Base-by-base conservation (phyloP, 2,329 filamentous ascomycete genomes). In the Fusarium sp. region DNA sequence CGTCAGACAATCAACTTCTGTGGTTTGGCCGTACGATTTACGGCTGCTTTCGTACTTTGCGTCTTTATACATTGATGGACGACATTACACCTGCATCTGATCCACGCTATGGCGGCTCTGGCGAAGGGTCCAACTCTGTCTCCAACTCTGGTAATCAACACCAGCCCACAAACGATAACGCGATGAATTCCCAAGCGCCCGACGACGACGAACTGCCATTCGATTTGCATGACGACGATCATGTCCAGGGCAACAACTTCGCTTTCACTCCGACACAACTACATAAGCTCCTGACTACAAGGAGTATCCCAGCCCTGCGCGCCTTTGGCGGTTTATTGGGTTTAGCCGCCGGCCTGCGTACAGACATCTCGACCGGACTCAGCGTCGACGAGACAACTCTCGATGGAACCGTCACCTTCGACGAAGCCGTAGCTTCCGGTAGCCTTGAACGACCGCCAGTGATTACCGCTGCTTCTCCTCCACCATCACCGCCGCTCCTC, bases 241-340 rank as follows among this genome's bases (percentile, higher is more conserved):
- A 74, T 32, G 55, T 75, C 20, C 66, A 74, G 13, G 69, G 70
- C 58, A 86, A 85, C 71, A 81, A 79, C 9, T 88, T 88, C 63
- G 86, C 85, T 14, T 88, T 88, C 62, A 82, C 83, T 1, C 84
- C 86, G 3, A 81, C 81, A 6, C 86, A 88, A 59, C 78, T 88
- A 5, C 84, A 85, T 74, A 86, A 85, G 60, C 81, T 88, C 32
- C 73, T 87, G 30, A 84, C 82, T n/a, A 81, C 84, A 25, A 84
- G 85, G 55, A 85, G 79, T 20, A 77, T 86, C 9, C 61, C 80
- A 11, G 85, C 83, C 13, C 83, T 86, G 37, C 80, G 82, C 50
- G 84, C 82, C 18, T 80, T 88, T 64, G 86, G 86, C n/a, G 86
- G 86, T 18, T 73, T 88, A 14, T 72, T 77, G 11, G 87, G 86